A percentile compares a stretch with the other conserved stretches of the same genome.
phyloP scores from a whole-genome alignment of 257 asterid genomes.

The Nicotiana noctiflora region DNA sequence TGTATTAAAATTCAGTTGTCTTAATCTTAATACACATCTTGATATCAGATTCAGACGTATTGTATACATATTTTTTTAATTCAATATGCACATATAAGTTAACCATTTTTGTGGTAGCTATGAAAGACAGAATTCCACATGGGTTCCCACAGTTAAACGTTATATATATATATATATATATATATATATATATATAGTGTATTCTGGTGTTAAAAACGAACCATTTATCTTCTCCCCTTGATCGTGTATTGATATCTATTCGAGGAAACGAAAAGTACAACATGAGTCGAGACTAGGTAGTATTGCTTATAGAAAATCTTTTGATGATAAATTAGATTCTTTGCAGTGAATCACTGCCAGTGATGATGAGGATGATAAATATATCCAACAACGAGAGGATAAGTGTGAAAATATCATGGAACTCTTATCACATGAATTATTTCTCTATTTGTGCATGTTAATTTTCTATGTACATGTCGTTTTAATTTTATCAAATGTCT shows the following conservation, averaged over 20 bases:
- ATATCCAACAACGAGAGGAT: background rate
- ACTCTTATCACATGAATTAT: background rate
- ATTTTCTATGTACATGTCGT: background rate
- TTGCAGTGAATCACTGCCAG: no score
- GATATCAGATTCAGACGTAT: no score
- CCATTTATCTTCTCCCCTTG: background rate
- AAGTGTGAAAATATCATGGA: background rate
- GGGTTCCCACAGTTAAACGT: background rate
- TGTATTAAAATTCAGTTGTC: no score
- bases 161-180: no score
- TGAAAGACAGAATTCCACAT: background rate
- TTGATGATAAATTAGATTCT: background rate
- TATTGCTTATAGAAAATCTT: background rate
- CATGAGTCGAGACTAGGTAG: background rate
- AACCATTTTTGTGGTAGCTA: background rate
- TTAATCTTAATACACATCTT: no score
- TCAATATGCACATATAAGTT: no score
- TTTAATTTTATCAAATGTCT: background rate
- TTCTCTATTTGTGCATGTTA: background rate
- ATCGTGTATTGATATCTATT: background rate
- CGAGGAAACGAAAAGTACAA: no score
- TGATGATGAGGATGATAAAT: background rate
- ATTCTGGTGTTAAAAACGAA: background rate
- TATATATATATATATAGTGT: no score
- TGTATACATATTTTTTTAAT: no score